Base-by-base conservation (phyloP, 345 rosid genomes). In the Dovyalis caffra region DNA sequence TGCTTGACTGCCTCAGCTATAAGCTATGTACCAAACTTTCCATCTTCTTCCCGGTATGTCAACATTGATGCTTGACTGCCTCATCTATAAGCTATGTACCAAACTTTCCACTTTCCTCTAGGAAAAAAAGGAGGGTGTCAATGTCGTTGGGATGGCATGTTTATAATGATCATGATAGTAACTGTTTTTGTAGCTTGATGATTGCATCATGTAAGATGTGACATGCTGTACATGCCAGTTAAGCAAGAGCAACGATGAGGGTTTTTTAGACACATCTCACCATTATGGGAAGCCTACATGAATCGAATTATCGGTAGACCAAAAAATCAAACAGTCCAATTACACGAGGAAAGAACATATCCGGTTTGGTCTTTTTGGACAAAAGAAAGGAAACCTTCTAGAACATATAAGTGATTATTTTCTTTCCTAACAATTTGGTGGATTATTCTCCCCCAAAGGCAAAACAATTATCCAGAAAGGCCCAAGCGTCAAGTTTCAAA, bases 401-500 rank as follows among this genome's bases (percentile, higher is more conserved):
- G 7, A 69, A 43, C 35, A 32, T 7, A 14, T 25, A 2, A 26
- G 14, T 5, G 56, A 14, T 64, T 12, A 31, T 29, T 23, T 28
- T 64, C 6, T 49, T 49, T 31, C 63, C 37, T 49, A 8, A 60
- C 16, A 40, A 31, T 2, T 25, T 61, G 28, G 23, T 18, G 16
- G 8, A 25, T 26, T 43, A 40, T 40, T n/a, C 47, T 60, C 28
- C 21, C 37, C 26, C 11, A 1, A 31, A 25, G 40, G 31, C 23
- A 4, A 31, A 69, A 32, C 23, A 69, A 53, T 25, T 14, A 45
- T 16, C 14, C 31, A 20, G 8, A 61, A 68, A 61, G 20, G 10
- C 0, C 8, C 20, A 33, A 18, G 40, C 33, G 25, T 25, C 79
- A 45, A 69, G 18, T 16, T 45, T 69, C 79, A 76, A 76, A 61